Evolutionary conservation across 192 early-diverging fungal genomes (phyloP).

Genomic region (Diversispora eburnea): DNA sequence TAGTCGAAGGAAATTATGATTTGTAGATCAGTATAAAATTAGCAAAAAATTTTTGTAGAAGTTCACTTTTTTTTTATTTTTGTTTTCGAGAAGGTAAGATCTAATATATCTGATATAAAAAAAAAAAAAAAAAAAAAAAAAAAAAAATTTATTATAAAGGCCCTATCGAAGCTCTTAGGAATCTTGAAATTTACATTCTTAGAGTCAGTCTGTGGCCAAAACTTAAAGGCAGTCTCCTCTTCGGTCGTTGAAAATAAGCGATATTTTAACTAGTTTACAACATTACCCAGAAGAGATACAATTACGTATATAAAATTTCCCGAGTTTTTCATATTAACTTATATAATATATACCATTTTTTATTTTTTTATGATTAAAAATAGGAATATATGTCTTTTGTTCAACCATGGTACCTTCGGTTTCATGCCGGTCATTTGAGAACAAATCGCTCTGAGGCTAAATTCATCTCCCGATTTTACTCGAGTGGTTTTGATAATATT

Average conservation of each 20-base stretch:
- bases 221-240: background rate
- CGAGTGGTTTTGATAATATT: too few species aligned
- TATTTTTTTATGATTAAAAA: background rate
- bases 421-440: too few species aligned
- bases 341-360: background rate
- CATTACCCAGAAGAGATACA: slow-evolving; percentile 10
- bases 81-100: too few species aligned
- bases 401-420: too few species aligned
- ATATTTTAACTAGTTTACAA: background rate
- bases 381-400: background rate
- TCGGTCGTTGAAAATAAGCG: slow-evolving; percentile 7
- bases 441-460: too few species aligned
- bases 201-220: slow-evolving; percentile 3
- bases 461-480: too few species aligned
- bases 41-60: too few species aligned
- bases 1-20: too few species aligned
- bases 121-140: too few species aligned
- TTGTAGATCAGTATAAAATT: too few species aligned
- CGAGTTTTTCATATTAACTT: background rate
- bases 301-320: background rate
- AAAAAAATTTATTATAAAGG: background rate
- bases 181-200: background rate
- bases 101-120: too few species aligned
- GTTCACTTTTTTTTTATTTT: too few species aligned
- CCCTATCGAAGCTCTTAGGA: slow-evolving; percentile 11